phyloP scores from a whole-genome alignment of 2,329 filamentous ascomycete species.

The Cladosporium halotolerans region DNA sequence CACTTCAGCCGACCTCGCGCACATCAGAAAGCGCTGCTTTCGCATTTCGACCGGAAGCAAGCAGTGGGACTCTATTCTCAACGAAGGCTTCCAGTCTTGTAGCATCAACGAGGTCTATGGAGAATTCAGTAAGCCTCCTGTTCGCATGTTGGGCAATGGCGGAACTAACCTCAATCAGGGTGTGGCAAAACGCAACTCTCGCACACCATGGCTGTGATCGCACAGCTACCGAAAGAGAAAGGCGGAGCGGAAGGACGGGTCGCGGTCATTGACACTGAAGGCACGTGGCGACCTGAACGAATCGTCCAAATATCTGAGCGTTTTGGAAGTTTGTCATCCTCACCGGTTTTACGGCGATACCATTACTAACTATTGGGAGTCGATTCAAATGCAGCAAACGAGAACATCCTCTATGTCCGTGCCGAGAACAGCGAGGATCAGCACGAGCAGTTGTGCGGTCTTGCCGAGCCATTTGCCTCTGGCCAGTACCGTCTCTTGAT shows the following conservation, averaged over 20 bases:
- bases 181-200: conserved; percentile 66
- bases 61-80: conserved; percentile 58
- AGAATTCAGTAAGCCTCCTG: conserved; percentile 42
- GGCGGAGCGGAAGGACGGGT: conserved; percentile 64
- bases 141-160: no score
- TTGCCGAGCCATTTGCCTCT: conserved; percentile 55
- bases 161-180: background rate
- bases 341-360: background rate
- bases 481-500: conserved; percentile 61
- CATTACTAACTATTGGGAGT: conserved; percentile 26
- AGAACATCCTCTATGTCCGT: conserved; percentile 62
- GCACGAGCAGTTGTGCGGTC: conserved; percentile 56
- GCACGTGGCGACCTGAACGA: conserved; percentile 61
- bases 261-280: conserved; percentile 60
- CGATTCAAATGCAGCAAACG: conserved; percentile 53
- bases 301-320: conserved; percentile 62
- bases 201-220: conserved; percentile 62
- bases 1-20: conserved; percentile 58
- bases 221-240: conserved; percentile 50
- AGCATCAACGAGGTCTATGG: conserved; percentile 61
- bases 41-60: conserved; percentile 65
- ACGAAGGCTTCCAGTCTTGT: conserved; percentile 64
- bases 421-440: conserved; percentile 62
- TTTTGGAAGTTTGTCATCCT: conserved; percentile 44
- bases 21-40: conserved; percentile 57